These are phyloP conservation scores for Mortierella claussenii DNA, from an alignment of 192 early-diverging fungal genomes.

Conservation along the genomic window DNA sequence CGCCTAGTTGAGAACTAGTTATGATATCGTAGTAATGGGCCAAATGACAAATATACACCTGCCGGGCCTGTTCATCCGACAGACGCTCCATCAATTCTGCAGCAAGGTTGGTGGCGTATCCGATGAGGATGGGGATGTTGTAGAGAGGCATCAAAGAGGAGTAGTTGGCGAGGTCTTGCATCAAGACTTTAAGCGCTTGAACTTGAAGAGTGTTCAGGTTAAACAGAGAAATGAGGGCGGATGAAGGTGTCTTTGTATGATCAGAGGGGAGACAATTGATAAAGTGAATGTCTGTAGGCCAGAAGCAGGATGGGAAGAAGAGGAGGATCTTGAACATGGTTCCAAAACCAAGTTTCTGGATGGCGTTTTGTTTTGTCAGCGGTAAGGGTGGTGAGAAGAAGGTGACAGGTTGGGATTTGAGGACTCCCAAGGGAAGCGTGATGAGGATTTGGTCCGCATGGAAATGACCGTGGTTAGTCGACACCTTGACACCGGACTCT, in stretches of 20 bases:
- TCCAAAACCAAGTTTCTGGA: slow-evolving; percentile 48
- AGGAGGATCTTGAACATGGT: slow-evolving; percentile 57
- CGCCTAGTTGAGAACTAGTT: not conserved
- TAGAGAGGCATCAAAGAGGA: slow-evolving; percentile 31
- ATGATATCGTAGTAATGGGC: slow-evolving; percentile 31
- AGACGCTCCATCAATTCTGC: slow-evolving; percentile 39
- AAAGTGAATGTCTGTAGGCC: slow-evolving; percentile 37
- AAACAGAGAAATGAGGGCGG: not conserved
- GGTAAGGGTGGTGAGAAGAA: slow-evolving; percentile 54
- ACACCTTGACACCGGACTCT: slow-evolving; percentile 36
- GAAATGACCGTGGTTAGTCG: slow-evolving; percentile 25
- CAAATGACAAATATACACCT: slow-evolving; percentile 40
- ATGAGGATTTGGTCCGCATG: slow-evolving; percentile 45
- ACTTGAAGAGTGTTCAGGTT: slow-evolving; percentile 15
- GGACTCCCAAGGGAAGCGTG: slow-evolving; percentile 57
- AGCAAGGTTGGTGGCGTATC: slow-evolving; percentile 41
- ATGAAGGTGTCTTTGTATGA: not conserved
- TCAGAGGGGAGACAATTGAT: slow-evolving; percentile 34
- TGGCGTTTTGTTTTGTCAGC: slow-evolving; percentile 30
- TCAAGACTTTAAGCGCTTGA: slow-evolving; percentile 22
- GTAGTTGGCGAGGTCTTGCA: slow-evolving; percentile 42
- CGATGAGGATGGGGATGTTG: slow-evolving; percentile 30
- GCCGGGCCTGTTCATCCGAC: slow-evolving; percentile 23
- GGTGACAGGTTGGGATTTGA: slow-evolving; percentile 28
- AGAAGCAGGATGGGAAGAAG: slow-evolving; percentile 38